A percentile compares a stretch with the other conserved stretches of the same genome.
Conservation (phyloP, 495 filamentous ascomycete species). For the Collariella sp. region DNA sequence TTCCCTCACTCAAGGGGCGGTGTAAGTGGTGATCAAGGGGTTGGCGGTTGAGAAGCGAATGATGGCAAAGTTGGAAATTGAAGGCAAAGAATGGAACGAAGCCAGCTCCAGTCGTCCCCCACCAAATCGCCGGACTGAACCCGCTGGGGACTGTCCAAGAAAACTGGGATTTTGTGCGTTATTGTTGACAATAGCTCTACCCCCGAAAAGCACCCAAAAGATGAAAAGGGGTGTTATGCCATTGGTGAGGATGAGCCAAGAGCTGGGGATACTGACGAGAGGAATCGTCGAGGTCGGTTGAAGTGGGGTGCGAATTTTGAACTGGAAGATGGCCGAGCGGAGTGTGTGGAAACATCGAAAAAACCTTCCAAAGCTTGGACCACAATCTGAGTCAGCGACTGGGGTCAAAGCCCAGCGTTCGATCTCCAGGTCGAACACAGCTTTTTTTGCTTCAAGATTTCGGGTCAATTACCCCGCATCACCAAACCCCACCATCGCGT, state of each 20-base stretch:
- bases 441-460: background rate
- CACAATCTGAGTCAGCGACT: conserved; percentile 15
- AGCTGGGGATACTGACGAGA: conserved; percentile 25
- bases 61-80: background rate
- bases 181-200: background rate
- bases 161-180: background rate
- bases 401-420: conserved; percentile 8
- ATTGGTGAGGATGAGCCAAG: conserved; percentile 23
- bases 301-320: conserved; percentile 10
- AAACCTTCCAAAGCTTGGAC: conserved; percentile 12
- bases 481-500: background rate
- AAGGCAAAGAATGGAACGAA: background rate
- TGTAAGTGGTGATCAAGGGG: background rate
- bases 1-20: background rate
- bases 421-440: conserved; percentile 2
- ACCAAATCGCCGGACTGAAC: conserved; percentile 7
- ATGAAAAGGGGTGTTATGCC: conserved; percentile 21
- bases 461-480: background rate
- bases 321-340: conserved; percentile 23
- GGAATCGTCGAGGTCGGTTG: conserved; percentile 7
- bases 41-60: background rate
- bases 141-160: background rate
- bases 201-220: background rate
- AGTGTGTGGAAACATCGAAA: conserved; percentile 12
- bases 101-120: conserved; percentile 17